Evolutionary conservation across 1,139 yeast species (phyloP).

Genomic region (Pneumocystis oryctolagi): DNA sequence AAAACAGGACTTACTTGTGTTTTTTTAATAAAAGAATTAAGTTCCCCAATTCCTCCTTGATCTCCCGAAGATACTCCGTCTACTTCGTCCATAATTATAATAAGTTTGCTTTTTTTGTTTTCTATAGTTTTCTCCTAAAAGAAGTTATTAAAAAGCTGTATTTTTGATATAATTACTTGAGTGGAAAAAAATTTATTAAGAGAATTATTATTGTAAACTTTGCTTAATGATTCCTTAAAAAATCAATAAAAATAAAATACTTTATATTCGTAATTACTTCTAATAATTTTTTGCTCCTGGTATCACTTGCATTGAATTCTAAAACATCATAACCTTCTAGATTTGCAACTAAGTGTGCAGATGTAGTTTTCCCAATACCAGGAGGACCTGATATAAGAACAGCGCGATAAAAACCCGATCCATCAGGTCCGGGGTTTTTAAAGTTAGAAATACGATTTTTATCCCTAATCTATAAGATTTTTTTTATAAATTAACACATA

Average conservation of each 20-base stretch:
- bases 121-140: background rate
- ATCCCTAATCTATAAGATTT: slow-evolving; percentile 5
- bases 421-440: slow-evolving; percentile 38
- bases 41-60: slow-evolving; percentile 94
- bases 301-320: slow-evolving; percentile 89
- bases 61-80: slow-evolving; percentile 99
- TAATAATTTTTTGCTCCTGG: slow-evolving; percentile 52
- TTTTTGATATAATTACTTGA: slow-evolving; percentile 20
- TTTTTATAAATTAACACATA: background rate
- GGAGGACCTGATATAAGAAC: slow-evolving; percentile 85
- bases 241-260: background rate
- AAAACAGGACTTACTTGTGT: slow-evolving; percentile 37
- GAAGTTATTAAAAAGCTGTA: slow-evolving; percentile 26
- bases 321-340: slow-evolving; percentile 67
- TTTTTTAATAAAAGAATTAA: slow-evolving; percentile 71
- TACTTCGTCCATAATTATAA: slow-evolving; percentile 94
- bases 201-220: slow-evolving; percentile 66
- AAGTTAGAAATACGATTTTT: slow-evolving; percentile 39
- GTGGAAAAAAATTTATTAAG: slow-evolving; percentile 58
- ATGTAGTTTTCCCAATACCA: slow-evolving; percentile 92
- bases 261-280: slow-evolving; percentile 8
- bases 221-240: slow-evolving; percentile 51
- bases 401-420: slow-evolving; percentile 57
- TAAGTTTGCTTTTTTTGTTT: slow-evolving; percentile 33
- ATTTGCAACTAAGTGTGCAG: slow-evolving; percentile 72